phyloP scores from a whole-genome alignment of 140 eudicot species.

The Senecio squalidus region DNA sequence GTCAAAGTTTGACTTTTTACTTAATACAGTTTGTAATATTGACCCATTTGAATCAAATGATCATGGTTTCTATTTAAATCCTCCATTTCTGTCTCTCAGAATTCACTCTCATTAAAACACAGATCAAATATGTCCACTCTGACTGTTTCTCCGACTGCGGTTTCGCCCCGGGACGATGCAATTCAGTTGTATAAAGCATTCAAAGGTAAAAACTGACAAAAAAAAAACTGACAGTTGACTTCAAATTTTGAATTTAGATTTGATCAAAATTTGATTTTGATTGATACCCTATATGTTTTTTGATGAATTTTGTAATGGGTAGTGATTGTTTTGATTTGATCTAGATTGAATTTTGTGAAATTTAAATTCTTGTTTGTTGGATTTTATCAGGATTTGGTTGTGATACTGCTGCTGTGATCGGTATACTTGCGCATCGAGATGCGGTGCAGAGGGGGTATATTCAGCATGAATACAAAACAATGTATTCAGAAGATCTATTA shows the following conservation, averaged over 20 bases:
- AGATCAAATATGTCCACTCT: slow-evolving; percentile 25
- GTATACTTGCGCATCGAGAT: slow-evolving; percentile 57
- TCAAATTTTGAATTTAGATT: not conserved
- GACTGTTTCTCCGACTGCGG: slow-evolving; percentile 28
- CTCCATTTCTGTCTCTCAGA: not conserved
- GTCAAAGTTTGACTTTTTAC: slow-evolving; percentile 3
- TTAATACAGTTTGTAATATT: not conserved
- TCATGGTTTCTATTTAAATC: not conserved
- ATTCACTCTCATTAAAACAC: slow-evolving; percentile 4
- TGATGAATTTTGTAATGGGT: not conserved
- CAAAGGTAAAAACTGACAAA: slow-evolving; percentile 27
- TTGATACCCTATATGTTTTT: slow-evolving; percentile 3
- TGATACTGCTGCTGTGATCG: slow-evolving; percentile 43
- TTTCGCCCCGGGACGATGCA: slow-evolving; percentile 34
- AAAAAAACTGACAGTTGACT: too few species aligned
- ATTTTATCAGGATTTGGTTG: slow-evolving; percentile 47
- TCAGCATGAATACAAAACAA: slow-evolving; percentile 40
- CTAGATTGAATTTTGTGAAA: not conserved
- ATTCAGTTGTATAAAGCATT: slow-evolving; percentile 29
- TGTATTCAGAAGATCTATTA: slow-evolving; percentile 51
- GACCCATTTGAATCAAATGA: slow-evolving; percentile 2
- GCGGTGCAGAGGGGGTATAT: slow-evolving; percentile 40
- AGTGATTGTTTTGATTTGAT: not conserved
- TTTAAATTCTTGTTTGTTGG: slow-evolving; percentile 1
- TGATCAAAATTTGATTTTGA: slow-evolving; percentile 11